Conservation (phyloP, 1,139 yeast species). For the Pichia sp. region DNA sequence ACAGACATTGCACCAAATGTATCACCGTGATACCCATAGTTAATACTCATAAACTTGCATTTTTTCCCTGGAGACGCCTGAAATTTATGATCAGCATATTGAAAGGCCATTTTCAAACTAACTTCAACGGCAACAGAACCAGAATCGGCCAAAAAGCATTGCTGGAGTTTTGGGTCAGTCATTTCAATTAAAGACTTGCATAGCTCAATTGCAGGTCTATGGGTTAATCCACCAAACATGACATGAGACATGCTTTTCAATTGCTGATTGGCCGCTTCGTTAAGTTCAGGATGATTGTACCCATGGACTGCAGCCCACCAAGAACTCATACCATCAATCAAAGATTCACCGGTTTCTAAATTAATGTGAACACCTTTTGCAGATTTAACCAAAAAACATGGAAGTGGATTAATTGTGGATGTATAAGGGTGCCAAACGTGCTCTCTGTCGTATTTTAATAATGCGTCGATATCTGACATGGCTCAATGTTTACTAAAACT, state of each 20-base stretch:
- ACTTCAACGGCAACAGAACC: conserved; percentile 48
- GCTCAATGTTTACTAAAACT: too few species aligned
- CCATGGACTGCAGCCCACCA: conserved; percentile 32
- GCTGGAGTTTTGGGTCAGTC: conserved; percentile 21
- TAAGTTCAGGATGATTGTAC: conserved; percentile 24
- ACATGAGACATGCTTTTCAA: conserved; percentile 24
- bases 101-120: conserved; percentile 44
- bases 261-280: conserved; percentile 23
- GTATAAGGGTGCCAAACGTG: conserved; percentile 31
- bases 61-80: not conserved
- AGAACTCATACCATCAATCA: conserved; percentile 29
- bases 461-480: conserved; percentile 2
- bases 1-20: conserved; percentile 47
- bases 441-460: conserved; percentile 20
- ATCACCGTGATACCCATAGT: conserved; percentile 49
- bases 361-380: conserved; percentile 22
- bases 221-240: conserved; percentile 30
- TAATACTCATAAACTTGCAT: conserved; percentile 39
- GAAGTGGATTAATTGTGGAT: conserved; percentile 23
- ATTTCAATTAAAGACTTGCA: conserved; percentile 19
- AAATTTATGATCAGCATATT: conserved; percentile 40
- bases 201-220: conserved; percentile 24
- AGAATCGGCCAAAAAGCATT: conserved; percentile 30
- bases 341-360: conserved; percentile 14
- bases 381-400: conserved; percentile 24